These are phyloP conservation scores for Suillus subluteus DNA, from an alignment of 768 basidiomycete genomes.

Conservation along the genomic window DNA sequence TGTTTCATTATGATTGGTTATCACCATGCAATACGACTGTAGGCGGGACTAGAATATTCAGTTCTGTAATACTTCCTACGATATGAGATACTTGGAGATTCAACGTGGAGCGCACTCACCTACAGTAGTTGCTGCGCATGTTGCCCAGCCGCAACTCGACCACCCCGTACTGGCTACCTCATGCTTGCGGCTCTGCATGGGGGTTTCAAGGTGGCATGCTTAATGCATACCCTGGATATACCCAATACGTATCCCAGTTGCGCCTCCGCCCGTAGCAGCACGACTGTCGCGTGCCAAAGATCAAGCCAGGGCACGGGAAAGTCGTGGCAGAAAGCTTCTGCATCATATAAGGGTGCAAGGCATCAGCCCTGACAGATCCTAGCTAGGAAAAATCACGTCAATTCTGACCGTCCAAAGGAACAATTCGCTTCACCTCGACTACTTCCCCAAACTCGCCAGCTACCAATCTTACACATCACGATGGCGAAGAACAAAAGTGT, in stretches of 20 bases:
- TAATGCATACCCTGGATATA: neutral
- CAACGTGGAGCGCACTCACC: too few relatives aligned
- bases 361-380: neutral
- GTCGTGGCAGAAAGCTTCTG: slow-evolving; percentile 2
- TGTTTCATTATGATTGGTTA: neutral
- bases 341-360: neutral
- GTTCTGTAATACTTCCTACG: too few relatives aligned
- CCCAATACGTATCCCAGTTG: neutral
- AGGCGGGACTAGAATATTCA: too few relatives aligned
- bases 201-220: neutral
- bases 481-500: neutral
- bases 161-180: too few relatives aligned
- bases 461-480: neutral
- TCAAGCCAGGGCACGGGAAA: neutral
- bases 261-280: neutral
- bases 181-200: too few relatives aligned
- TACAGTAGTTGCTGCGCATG: too few relatives aligned
- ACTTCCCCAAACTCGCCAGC: neutral
- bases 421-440: neutral
- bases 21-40: too few relatives aligned
- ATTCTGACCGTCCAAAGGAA: neutral
- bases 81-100: too few relatives aligned
- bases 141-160: too few relatives aligned
- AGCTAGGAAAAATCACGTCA: neutral
- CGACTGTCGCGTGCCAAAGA: neutral